Base-by-base conservation (phyloP, 73 alveolate genomes). In the Stentor coeruleus region DNA sequence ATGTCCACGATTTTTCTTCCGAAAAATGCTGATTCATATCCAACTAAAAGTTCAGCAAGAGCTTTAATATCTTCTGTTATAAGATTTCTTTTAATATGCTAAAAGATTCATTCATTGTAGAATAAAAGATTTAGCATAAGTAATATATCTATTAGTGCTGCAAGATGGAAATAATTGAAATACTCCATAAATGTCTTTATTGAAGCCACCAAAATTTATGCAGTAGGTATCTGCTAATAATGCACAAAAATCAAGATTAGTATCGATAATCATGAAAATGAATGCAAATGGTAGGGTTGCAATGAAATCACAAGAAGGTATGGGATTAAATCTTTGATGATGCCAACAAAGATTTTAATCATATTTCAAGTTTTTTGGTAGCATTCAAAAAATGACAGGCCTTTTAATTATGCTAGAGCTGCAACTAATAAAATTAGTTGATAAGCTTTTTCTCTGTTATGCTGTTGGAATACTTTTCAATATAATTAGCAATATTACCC, bases 31-130 rank as follows among this genome's bases (percentile, higher is more conserved):
- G 79, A 11, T 33, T 66, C 79, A 66, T 66, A 33, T 2, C 33
- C 79, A 26, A 33, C 14, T 20, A 66, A 20, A 20, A 66, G n/a
- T 1, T 20, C n/a, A 15, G 37, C 79, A 37, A 66, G 11, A 66
- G 79, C 79, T 2, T 66, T 20, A 66, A 66, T 20, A 66, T 66
- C 79, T 20, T 20, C 79, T 37, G 33, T 31, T 14, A 66, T 40
- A 37, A 66, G n/a, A 11, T 66, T 31, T 66, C 79, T 26, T 66
- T 66, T 26, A 66, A 26, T 66, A 37, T 66, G n/a, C 0, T 0
- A 66, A 20, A 66, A 26, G 79, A 28, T 14, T 66, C 79, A 66
- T 31, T 31, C 42, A 66, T 26, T 20, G 33, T 66, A 1, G 79
- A 20, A 15, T 20, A 66, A 40, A 2, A 66, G 41, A 33, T 66